These are phyloP conservation scores for Phylloporus sp. DNA, from an alignment of 768 basidiomycete species.

Conservation along the genomic window DNA sequence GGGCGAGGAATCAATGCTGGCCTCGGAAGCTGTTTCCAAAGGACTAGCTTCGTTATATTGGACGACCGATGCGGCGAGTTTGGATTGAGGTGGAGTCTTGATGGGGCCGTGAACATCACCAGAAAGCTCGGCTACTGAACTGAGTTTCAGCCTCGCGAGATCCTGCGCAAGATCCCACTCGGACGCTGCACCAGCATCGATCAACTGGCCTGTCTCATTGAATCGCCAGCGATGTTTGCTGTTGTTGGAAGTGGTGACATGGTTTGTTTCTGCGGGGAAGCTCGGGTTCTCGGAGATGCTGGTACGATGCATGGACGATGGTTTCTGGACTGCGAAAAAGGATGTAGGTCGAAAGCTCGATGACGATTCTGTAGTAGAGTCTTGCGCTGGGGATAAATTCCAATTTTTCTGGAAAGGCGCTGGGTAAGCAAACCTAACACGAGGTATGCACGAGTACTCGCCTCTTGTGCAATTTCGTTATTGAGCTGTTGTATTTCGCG, in stretches of 20 bases:
- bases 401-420: conserved; percentile 38
- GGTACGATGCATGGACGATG: conserved; percentile 45
- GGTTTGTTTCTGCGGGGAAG: conserved; percentile 21
- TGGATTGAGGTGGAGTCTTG: conserved; percentile 65
- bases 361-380: conserved; percentile 34
- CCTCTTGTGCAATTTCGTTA: conserved; percentile 43
- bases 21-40: conserved; percentile 65
- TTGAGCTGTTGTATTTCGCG: conserved; percentile 34
- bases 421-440: conserved; percentile 21
- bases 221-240: conserved; percentile 54
- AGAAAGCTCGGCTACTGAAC: conserved; percentile 44
- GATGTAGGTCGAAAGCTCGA: conserved; percentile 29
- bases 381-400: conserved; percentile 40
- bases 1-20: conserved; percentile 71
- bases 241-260: conserved; percentile 34
- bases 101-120: conserved; percentile 50
- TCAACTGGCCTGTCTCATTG: conserved; percentile 57
- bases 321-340: conserved; percentile 36
- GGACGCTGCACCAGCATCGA: conserved; percentile 47
- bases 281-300: conserved; percentile 23
- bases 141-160: conserved; percentile 67
- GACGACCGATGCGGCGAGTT: conserved; percentile 47
- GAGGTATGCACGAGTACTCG: conserved; percentile 28
- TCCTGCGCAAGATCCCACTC: conserved; percentile 74
- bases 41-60: conserved; percentile 65